Conservation (phyloP, 1,284 basidiomycete species). For the Fomes fomentarius region DNA sequence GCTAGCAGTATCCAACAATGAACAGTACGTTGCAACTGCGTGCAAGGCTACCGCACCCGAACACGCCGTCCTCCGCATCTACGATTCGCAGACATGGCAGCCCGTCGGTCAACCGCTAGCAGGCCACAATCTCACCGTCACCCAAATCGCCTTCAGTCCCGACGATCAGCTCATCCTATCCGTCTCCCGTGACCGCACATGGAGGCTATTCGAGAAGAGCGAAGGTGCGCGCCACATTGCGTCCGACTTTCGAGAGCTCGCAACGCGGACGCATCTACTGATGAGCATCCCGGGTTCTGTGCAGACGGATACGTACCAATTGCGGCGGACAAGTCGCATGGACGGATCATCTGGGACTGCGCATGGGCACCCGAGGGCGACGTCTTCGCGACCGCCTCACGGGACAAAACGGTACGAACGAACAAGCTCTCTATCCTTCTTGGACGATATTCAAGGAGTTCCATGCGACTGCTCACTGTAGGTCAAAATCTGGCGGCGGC, state of each 20-base stretch:
- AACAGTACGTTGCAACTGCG: conserved; percentile 83
- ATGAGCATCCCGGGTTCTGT: too few species aligned
- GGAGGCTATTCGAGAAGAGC: conserved; percentile 76
- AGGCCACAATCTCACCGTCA: conserved; percentile 91
- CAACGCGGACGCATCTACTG: neutral
- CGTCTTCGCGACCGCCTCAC: conserved; percentile 90
- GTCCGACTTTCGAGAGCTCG: neutral
- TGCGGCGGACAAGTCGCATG: conserved; percentile 82
- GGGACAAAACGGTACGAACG: conserved; percentile 86
- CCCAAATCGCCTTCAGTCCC: conserved; percentile 86
- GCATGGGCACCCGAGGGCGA: conserved; percentile 78
- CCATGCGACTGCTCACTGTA: too few species aligned
- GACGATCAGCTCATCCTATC: conserved; percentile 81
- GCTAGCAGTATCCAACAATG: conserved; percentile 72
- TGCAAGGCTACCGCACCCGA: conserved; percentile 88
- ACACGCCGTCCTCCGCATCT: conserved; percentile 89
- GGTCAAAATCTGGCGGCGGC: conserved; percentile 73
- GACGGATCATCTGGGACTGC: conserved; percentile 95
- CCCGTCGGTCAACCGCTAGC: conserved; percentile 71
- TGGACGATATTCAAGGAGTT: neutral
- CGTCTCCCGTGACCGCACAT: conserved; percentile 90
- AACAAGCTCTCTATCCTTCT: neutral
- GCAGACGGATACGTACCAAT: conserved; percentile 60
- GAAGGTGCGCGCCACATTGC: conserved; percentile 40
- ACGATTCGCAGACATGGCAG: conserved; percentile 74